Evolutionary conservation across 192 early-diverging fungal species (phyloP), one percentile per base, ranked within the genome.

Genomic region (Entomortierella parvispora): DNA sequence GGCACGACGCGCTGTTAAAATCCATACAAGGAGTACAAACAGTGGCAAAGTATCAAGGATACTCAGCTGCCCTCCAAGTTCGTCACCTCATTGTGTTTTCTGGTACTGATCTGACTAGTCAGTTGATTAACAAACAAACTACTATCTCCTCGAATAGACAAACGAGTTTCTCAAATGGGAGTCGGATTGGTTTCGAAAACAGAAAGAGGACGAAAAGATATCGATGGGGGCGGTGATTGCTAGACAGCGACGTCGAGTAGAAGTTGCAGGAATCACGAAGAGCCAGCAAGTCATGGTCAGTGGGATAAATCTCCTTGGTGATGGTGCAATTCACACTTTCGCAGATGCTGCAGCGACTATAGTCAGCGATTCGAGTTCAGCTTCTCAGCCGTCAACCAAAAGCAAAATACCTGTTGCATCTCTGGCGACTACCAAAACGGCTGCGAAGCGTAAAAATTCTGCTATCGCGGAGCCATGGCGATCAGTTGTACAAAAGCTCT

Each of bases 391-490:
- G 23, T 43, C 23, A 10, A 25, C 67, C 57, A 61, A 62, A 31
- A 61, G 58, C 57, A 52, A 23, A 53, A 60, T 43, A 45, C 47
- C 58, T 34, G 18, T 60, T 34, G 37, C 49, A 61, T 43, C 58
- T 58, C 28, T 45, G 42, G 40, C 48, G 29, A 32, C 46, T 49
- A 57, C 33, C 33, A 69, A 69, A 28, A 58, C 49, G 48, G 50
- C 57, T 29, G 67, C 67, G 18, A 71, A 63, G 53, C 55, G 61
- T 55, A 71, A 51, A n/a, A 63, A 63, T 34, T 58, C 61, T 18
- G 47, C 43, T 26, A 72, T 72, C 50, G 20, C 54, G 7, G 55
- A 71, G 62, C 70, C 62, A 65, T 72, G 62, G 56, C 62, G 43
- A 28, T 65, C 62, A 40, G 47, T 72, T 45, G 56, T 65, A 14